Percentiles rank a stretch among this genome's conserved stretches.
These are phyloP conservation scores for Galerina sulciceps DNA, from an alignment of 768 basidiomycete species.

Conservation along the genomic window DNA sequence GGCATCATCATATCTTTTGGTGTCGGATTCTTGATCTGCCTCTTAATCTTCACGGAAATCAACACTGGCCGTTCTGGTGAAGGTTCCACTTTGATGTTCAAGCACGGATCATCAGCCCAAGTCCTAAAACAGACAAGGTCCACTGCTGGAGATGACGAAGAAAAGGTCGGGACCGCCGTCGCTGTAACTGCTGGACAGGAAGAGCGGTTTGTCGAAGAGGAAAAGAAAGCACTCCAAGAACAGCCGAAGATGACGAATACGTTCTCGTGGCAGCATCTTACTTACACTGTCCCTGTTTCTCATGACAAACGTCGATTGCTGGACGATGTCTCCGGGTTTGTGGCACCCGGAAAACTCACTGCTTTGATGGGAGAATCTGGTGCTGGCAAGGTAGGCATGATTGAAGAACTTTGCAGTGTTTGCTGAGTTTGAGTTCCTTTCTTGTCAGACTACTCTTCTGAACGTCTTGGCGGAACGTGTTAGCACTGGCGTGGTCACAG, in stretches of 20 bases:
- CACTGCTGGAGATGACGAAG: conserved; percentile 34
- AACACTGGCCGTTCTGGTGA: conserved; percentile 43
- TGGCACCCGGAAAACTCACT: conserved; percentile 80
- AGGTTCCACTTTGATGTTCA: conserved; percentile 61
- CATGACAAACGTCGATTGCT: conserved; percentile 56
- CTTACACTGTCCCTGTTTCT: conserved; percentile 64
- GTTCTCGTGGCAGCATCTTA: conserved; percentile 81
- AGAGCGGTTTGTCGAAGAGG: conserved; percentile 14
- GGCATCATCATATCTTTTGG: conserved; percentile 76
- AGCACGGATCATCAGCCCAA: conserved; percentile 51
- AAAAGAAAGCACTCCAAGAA: conserved; percentile 38
- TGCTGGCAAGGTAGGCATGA: conserved; percentile 47
- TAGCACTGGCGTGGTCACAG: conserved; percentile 49
- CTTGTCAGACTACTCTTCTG: conserved; percentile 53
- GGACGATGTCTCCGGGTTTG: conserved; percentile 78
- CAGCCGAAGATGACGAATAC: conserved; percentile 54
- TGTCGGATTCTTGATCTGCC: conserved; percentile 55
- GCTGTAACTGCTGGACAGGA: conserved; percentile 7
- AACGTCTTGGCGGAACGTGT: conserved; percentile 60
- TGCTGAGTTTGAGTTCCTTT: background rate
- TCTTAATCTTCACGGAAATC: conserved; percentile 64
- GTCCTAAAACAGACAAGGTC: conserved; percentile 34
- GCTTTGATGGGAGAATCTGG: conserved; percentile 73
- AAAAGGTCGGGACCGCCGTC: conserved; percentile 26
- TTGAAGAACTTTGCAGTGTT: background rate